Evolutionary conservation across 306 rosid genomes (phyloP), one percentile per base, ranked within the genome.

Genomic region (Sechiopsis laciniata): DNA sequence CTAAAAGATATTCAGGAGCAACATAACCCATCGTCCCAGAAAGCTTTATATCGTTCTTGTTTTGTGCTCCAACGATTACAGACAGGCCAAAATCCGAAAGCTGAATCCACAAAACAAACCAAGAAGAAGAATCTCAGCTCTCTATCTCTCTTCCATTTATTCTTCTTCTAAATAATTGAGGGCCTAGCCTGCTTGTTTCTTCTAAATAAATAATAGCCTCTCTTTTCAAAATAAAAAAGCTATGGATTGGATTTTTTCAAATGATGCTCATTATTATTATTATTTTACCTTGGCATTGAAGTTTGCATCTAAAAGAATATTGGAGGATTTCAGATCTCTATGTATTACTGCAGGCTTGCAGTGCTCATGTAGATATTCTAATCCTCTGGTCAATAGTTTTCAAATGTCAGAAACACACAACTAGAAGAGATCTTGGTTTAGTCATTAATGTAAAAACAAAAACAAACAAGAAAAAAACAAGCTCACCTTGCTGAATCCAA

Each of bases 51-150:
- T 82, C 89, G 75, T 78, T 88, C 84, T 87, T 91, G 84, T 77
- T 85, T 74, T 88, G 97, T 77, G 92, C 71, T 82, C 97, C 96
- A 85, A 85, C 84, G 67, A 84, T 84, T 48, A 94, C 81, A 12
- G 99, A 94, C 46, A 94, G 90, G 17, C 99, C 97, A 82, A 95
- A 95, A 84, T 95, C 96, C 10, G 95, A 89, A 40, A 95, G 89
- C 99, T 95, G 95, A 86, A 81, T 71, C 83, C 85, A 70, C 74
- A 50, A 51, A 8, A 48, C n/a, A 67, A 20, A 21, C 19, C 6
- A 64, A 37, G 12, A 6, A 66, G 21, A 21, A 21, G 74, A 70
- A 15, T 15, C 21, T 46, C 6, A 68, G 73, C 42, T 1, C 8
- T 40, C 46, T 50, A 8, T 13, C 73, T 67, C 55, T 46, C 58